Evolutionary conservation across 805 yeast species (phyloP), one percentile per base, ranked within the genome.

Genomic region (Yarrowia osloensis): DNA sequence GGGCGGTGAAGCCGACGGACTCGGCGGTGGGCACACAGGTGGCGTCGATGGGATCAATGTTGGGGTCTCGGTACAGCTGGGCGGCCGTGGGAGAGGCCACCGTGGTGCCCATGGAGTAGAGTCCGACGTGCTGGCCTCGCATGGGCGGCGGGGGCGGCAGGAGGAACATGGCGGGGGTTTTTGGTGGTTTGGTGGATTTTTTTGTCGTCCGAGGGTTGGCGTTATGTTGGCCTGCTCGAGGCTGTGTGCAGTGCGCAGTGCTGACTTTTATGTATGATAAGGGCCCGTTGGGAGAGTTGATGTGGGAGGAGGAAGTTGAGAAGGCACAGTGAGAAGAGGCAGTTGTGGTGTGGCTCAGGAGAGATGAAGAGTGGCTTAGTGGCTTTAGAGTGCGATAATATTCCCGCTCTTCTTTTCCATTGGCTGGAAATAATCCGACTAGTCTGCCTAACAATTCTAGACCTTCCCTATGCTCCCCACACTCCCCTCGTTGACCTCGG

Each of bases 1-100:
- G 76, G 9, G 78, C 73, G 1, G 70, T 49, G 63, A 76, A 74
- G 1, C 63, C 63, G 50, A 24, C 49, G 40, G 13, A 66, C 29
- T 31, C 68, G 54, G 31, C 55, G 52, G 31, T 35, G 2, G 62
- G 40, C 5, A 28, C 46, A 35, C 66, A 33, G 7, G 47, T 29
- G 4, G 49, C 42, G 35, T 29, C 40, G 28, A 17, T 49, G n/a
- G 66, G 46, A 42, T 61, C 65, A 44, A 61, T 44, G 31, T 13
- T 44, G 42, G 65, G 65, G 54, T 61, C 65, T 44, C 65, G 44
- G 54, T 42, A 37, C 21, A 55, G 33, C 59, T 52, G 59, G 21
- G 63, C 63, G 3, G 63, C 63, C n/a, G 63, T 37, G 13, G 63
- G 47, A 15, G 47, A 37, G n/a, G 47, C 63, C 26, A 28, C 37